Evolutionary conservation across 2,329 filamentous ascomycete genomes (phyloP).

Genomic region (Aspergillus sp.): DNA sequence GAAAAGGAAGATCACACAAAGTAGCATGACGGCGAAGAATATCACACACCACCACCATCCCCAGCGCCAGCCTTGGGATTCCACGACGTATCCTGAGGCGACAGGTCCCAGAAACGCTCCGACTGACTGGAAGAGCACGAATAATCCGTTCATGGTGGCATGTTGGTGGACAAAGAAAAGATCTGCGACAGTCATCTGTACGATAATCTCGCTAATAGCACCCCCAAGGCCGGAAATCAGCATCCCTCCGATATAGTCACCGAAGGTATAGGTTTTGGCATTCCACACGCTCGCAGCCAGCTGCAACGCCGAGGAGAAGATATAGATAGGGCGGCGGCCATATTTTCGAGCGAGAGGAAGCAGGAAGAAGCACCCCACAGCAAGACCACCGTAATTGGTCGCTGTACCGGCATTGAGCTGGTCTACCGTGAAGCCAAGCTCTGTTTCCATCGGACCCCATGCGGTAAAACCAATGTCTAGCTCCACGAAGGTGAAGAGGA

Average conservation of each 20-base stretch:
- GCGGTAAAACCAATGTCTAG: constrained; percentile 41
- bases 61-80: constrained; percentile 53
- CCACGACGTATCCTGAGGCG: constrained; percentile 35
- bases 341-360: constrained; percentile 52
- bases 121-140: constrained; percentile 39
- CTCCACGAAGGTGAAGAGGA: constrained; percentile 31
- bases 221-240: constrained; percentile 49
- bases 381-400: constrained; percentile 45
- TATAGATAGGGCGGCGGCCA: constrained; percentile 50
- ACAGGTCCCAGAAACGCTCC: constrained; percentile 43
- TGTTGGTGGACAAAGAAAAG: constrained; percentile 54
- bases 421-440: constrained; percentile 47
- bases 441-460: constrained; percentile 46
- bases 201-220: constrained; percentile 47
- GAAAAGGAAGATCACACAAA: constrained; percentile 48
- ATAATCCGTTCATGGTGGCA: constrained; percentile 52
- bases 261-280: constrained; percentile 45
- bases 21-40: constrained; percentile 40
- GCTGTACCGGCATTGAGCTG: constrained; percentile 51
- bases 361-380: constrained; percentile 46
- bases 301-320: constrained; percentile 45
- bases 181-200: constrained; percentile 53
- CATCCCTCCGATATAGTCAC: constrained; percentile 50
- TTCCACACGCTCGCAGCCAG: constrained; percentile 46
- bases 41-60: constrained; percentile 52